Evolutionary conservation across 164 flowering plant genomes (phyloP).

Genomic region (Kalanchoe fedtschenkoi): DNA sequence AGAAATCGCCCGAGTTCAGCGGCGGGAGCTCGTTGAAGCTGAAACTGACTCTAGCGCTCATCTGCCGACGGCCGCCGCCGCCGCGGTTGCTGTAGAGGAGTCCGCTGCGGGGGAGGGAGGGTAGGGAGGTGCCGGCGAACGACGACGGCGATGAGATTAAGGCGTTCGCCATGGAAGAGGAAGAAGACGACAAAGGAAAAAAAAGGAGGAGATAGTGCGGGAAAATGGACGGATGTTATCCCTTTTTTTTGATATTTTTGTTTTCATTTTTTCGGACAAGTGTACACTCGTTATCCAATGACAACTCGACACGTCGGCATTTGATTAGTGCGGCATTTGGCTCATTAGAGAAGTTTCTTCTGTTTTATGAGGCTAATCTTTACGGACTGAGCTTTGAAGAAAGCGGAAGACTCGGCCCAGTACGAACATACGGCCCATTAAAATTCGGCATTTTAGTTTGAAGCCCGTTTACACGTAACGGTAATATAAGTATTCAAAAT

Average conservation of each 20-base stretch:
- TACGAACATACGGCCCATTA: too few relatives aligned
- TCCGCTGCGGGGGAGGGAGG: not conserved
- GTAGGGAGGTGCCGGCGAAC: not conserved
- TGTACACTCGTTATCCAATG: too few relatives aligned
- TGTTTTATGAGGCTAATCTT: too few relatives aligned
- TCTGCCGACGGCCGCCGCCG: not conserved
- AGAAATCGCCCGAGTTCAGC: conserved; percentile 13
- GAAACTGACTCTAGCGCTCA: conserved; percentile 18
- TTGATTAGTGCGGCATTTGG: too few relatives aligned
- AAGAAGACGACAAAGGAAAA: not conserved
- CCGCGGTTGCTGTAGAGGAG: not conserved
- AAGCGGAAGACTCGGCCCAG: too few relatives aligned
- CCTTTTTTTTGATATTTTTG: not conserved
- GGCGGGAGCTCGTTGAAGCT: conserved; percentile 53
- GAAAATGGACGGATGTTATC: not conserved
- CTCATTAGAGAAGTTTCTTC: too few relatives aligned
- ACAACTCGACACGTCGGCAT: too few relatives aligned
- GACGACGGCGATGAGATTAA: not conserved
- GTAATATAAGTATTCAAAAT: too few relatives aligned
- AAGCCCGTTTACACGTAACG: too few relatives aligned
- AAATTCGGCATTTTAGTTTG: too few relatives aligned
- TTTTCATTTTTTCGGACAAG: too few relatives aligned
- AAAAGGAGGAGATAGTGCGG: not conserved
- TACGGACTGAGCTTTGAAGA: too few relatives aligned
- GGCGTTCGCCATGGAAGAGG: conserved; percentile 1